Evolutionary conservation across 1,139 yeast genomes (phyloP).

Genomic region (Suhomyces yuchorum): DNA sequence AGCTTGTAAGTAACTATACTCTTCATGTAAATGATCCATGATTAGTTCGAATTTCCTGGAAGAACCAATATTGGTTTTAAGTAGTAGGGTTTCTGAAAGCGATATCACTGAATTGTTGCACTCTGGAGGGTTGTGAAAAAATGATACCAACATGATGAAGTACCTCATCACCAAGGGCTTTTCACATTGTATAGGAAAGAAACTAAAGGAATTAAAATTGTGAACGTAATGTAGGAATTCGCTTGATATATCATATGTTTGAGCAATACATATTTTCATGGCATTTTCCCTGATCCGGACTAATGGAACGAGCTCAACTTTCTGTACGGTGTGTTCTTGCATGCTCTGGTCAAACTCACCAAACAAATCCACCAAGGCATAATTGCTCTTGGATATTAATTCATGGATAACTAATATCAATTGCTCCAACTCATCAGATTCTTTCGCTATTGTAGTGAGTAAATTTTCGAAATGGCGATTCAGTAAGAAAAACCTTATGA

Average conservation of each 20-base stretch:
- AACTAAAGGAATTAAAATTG: not conserved
- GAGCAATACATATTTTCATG: constrained; percentile 8
- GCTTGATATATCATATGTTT: not conserved
- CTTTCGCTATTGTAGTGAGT: not conserved
- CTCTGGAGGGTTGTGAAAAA: constrained; percentile 10
- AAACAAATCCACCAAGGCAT: constrained; percentile 1
- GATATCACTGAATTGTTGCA: constrained; percentile 10
- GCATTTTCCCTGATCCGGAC: constrained; percentile 4
- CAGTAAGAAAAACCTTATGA: not conserved
- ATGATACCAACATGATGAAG: constrained; percentile 8
- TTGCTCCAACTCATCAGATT: not conserved
- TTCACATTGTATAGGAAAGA: not conserved
- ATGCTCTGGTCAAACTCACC: constrained; percentile 2
- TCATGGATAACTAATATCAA: not conserved
- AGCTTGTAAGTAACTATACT: constrained; percentile 7
- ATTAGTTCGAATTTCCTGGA: constrained; percentile 9
- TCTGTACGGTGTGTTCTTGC: constrained; percentile 1
- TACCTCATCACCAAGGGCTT: constrained; percentile 4
- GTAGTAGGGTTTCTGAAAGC: constrained; percentile 10
- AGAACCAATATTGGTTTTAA: constrained; percentile 10
- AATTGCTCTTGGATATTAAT: not conserved
- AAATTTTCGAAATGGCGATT: not conserved
- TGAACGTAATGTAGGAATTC: constrained; percentile 2
- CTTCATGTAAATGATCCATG: constrained; percentile 10
- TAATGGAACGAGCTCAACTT: not conserved